Evolutionary conservation across 495 filamentous ascomycete species (phyloP).

Genomic region (Penicillium daleae): DNA sequence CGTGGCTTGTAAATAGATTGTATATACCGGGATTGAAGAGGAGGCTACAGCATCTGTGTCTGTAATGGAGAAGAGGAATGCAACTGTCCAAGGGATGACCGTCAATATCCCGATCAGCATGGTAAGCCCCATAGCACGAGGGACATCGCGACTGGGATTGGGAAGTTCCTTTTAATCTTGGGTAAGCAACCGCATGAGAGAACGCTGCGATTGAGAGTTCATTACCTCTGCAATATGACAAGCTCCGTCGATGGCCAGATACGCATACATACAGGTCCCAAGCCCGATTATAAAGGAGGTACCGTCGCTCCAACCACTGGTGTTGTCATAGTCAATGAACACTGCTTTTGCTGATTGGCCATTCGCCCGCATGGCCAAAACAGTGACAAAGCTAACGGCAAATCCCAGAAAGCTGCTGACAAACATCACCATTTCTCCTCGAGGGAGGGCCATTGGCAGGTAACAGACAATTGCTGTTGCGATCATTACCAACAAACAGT

Average conservation of each 20-base stretch:
- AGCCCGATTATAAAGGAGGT: slow-evolving; percentile 32
- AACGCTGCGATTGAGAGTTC: not conserved
- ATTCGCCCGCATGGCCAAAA: not conserved
- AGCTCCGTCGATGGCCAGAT: slow-evolving; percentile 29
- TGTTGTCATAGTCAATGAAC: not conserved
- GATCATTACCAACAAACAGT: not conserved
- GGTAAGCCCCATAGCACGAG: not conserved
- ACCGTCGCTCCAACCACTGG: slow-evolving; percentile 20
- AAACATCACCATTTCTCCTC: not conserved
- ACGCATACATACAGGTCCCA: slow-evolving; percentile 30
- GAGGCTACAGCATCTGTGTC: not conserved
- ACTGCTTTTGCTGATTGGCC: not conserved
- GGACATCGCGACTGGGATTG: not conserved
- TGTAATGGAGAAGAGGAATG: not conserved
- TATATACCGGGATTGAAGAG: not conserved
- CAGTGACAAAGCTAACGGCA: not conserved
- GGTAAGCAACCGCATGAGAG: not conserved
- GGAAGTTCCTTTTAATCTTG: not conserved
- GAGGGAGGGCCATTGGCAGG: not conserved
- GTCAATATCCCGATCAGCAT: not conserved
- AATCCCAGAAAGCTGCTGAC: not conserved
- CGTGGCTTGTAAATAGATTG: not conserved
- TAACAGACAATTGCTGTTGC: not conserved
- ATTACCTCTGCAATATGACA: slow-evolving; percentile 31
- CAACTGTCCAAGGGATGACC: not conserved